Evolutionary conservation across 306 rosid species (phyloP).

Genomic region (Prunus armeniaca): DNA sequence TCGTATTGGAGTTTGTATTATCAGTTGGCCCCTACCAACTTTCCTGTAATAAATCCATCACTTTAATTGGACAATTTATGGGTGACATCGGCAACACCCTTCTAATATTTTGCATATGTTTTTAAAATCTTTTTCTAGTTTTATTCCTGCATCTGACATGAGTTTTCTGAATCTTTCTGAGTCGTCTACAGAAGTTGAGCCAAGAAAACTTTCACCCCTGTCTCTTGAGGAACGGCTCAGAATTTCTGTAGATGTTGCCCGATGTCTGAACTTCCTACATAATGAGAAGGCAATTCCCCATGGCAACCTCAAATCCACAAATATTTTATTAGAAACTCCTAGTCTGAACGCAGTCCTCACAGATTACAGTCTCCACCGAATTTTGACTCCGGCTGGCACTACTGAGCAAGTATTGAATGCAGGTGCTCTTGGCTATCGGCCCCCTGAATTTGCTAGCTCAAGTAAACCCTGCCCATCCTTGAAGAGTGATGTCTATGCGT

Average conservation of each 20-base stretch:
- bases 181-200: constrained; percentile 46
- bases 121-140: neutral
- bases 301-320: constrained; percentile 78
- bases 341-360: constrained; percentile 45
- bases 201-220: constrained; percentile 45
- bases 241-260: constrained; percentile 55
- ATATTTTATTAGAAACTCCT: constrained; percentile 58
- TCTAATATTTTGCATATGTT: neutral
- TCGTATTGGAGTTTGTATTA: too few relatives aligned
- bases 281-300: constrained; percentile 79
- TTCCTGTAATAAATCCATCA: neutral
- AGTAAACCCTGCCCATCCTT: constrained; percentile 69
- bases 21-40: too few relatives aligned
- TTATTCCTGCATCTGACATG: neutral
- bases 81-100: neutral
- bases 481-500: constrained; percentile 79
- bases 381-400: constrained; percentile 63
- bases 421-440: constrained; percentile 68
- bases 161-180: neutral
- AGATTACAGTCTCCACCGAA: constrained; percentile 73
- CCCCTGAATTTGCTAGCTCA: constrained; percentile 74
- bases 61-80: neutral
- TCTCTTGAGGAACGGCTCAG: constrained; percentile 49
- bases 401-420: constrained; percentile 78
- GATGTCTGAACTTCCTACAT: constrained; percentile 60